phyloP scores from a whole-genome alignment of 2,329 filamentous ascomycete species.

The Aureobasidium namibiae region DNA sequence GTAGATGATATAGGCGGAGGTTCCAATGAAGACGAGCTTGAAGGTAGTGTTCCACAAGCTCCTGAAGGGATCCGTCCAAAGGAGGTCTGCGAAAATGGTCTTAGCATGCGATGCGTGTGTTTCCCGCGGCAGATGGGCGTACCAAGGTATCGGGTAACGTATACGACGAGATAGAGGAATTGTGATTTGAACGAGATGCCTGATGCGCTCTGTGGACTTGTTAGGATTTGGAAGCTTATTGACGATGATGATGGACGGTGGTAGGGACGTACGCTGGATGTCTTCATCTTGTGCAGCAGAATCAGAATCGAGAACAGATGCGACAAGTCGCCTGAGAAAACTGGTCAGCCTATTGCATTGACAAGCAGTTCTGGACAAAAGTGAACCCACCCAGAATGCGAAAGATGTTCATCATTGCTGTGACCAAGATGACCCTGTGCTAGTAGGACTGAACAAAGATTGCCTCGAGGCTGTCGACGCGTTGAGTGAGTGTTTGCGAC shows the following conservation, averaged over 20 bases:
- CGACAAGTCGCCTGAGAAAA: constrained; percentile 72
- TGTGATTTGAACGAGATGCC: constrained; percentile 99
- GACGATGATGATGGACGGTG: background rate
- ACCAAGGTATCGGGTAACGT: constrained; percentile 78
- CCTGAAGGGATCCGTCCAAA: constrained; percentile 60
- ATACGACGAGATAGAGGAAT: constrained; percentile 87
- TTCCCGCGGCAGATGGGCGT: background rate
- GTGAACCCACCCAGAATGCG: constrained; percentile 51
- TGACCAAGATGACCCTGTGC: background rate
- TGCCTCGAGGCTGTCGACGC: background rate
- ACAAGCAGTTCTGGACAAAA: constrained; percentile 1
- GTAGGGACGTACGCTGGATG: constrained; percentile 61
- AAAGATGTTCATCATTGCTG: constrained; percentile 57
- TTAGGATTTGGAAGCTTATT: background rate
- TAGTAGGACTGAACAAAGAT: background rate
- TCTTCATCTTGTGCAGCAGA: constrained; percentile 89
- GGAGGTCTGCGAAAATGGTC: constrained; percentile 47
- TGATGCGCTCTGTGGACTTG: constrained; percentile 68
- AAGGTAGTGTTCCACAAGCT: constrained; percentile 83
- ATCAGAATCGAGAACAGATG: constrained; percentile 92
- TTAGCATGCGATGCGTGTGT: constrained; percentile 34
- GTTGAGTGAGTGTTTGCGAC: background rate
- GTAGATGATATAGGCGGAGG: constrained; percentile 91
- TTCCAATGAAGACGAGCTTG: constrained; percentile 88
- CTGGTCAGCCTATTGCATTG: constrained; percentile 13